phyloP scores from a whole-genome alignment of 2,329 filamentous ascomycete genomes.

The Juglanconis sp. region DNA sequence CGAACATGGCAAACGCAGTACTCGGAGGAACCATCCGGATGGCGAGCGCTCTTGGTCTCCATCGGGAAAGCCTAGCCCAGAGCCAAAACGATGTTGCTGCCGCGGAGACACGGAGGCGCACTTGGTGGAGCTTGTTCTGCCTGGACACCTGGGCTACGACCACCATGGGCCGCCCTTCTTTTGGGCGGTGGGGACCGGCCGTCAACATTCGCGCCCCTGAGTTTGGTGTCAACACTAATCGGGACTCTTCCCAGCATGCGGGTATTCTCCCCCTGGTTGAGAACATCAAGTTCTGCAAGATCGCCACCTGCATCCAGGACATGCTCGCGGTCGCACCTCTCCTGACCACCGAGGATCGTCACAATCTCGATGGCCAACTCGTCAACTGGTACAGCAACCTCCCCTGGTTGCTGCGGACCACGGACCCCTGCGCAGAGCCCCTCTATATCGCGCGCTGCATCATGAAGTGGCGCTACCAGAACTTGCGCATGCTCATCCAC shows the following conservation, averaged over 20 bases:
- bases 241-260: constrained; percentile 56
- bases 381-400: constrained; percentile 70
- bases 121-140: constrained; percentile 74
- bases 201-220: constrained; percentile 64
- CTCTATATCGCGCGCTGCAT: constrained; percentile 68
- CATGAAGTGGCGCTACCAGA: constrained; percentile 82
- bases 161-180: constrained; percentile 67
- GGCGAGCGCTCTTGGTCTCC: constrained; percentile 70
- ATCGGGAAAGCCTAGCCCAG: constrained; percentile 56
- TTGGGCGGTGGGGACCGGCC: constrained; percentile 65
- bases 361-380: constrained; percentile 64
- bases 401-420: constrained; percentile 61
- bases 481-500: constrained; percentile 72
- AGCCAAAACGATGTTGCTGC: constrained; percentile 46
- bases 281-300: constrained; percentile 76
- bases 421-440: constrained; percentile 66
- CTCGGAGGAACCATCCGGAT: constrained; percentile 70
- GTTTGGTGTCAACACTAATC: constrained; percentile 42
- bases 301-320: constrained; percentile 75
- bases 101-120: constrained; percentile 60
- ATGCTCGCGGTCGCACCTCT: constrained; percentile 67
- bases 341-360: constrained; percentile 63
- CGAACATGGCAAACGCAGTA: constrained; percentile 72
- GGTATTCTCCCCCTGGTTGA: constrained; percentile 70
- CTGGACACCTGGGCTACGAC: constrained; percentile 72